Percentiles rank a stretch among this genome's conserved stretches.
These are phyloP conservation scores for Ulmus americana DNA, from an alignment of 331 rosid species.

Conservation along the genomic window DNA sequence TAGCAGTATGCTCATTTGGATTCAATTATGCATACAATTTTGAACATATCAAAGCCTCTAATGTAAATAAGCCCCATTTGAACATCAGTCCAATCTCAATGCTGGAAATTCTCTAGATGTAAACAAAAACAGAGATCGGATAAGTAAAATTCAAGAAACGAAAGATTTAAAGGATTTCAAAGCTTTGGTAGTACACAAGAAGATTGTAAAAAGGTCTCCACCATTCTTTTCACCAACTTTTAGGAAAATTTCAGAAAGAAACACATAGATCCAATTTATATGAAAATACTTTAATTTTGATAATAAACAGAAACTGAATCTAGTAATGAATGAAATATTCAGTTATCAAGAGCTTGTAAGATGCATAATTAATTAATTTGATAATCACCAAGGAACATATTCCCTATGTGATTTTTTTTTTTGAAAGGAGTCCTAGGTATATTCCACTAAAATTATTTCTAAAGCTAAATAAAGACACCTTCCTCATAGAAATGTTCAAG, in stretches of 20 bases:
- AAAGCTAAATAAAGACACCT: neutral
- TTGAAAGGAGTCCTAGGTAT: no score
- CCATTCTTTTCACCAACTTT: neutral
- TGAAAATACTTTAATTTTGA: neutral
- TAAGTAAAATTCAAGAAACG: neutral
- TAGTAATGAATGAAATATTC: no score
- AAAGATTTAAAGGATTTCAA: neutral
- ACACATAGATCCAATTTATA: neutral
- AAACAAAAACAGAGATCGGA: neutral
- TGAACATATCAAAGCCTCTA: neutral
- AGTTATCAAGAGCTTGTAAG: neutral
- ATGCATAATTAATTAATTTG: neutral
- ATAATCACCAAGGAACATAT: neutral
- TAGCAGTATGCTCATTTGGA: neutral
- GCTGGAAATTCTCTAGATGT: neutral
- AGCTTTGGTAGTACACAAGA: neutral
- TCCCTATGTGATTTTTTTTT: neutral
- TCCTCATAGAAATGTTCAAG: neutral
- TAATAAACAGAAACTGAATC: no score
- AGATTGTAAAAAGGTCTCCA: neutral
- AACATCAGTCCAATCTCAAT: neutral
- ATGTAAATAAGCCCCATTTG: neutral
- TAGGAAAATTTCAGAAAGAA: neutral
- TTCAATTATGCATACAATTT: neutral
- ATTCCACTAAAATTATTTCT: no score